A percentile compares a stretch with the other conserved stretches of the same genome.
phyloP scores from a whole-genome alignment of 768 basidiomycete genomes.

The Tephrocybe sp. region DNA sequence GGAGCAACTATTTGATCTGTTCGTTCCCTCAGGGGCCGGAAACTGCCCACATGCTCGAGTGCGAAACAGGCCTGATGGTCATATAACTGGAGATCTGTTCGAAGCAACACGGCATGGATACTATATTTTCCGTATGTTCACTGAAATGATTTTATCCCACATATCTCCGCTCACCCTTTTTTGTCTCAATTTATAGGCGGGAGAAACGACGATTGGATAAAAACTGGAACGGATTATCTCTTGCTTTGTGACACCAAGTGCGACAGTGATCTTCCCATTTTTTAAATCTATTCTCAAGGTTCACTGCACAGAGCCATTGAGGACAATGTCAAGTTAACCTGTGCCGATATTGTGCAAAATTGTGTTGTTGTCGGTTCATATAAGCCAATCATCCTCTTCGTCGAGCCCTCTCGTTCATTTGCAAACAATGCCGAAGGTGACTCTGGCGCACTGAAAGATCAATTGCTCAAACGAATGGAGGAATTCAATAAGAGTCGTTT shows the following conservation, averaged over 20 bases:
- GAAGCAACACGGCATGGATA: neutral
- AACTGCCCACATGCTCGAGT: neutral
- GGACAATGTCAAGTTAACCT: neutral
- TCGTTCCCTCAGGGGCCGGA: neutral
- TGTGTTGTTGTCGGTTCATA: neutral
- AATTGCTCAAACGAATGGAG: neutral
- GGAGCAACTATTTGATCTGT: neutral
- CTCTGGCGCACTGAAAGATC: neutral
- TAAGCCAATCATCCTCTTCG: neutral
- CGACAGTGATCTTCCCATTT: neutral
- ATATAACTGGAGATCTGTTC: conserved; percentile 5
- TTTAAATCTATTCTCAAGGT: neutral
- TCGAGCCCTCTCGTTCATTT: neutral
- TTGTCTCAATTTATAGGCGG: no score
- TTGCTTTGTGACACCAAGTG: conserved; percentile 1
- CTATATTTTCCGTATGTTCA: conserved; percentile 1
- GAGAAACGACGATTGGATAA: conserved; percentile 4
- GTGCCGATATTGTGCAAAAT: neutral
- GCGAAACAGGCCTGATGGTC: neutral
- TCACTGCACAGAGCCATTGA: neutral
- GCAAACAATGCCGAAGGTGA: neutral
- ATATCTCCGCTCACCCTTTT: no score
- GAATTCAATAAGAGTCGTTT: neutral
- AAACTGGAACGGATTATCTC: neutral
- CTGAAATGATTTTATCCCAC: no score